These are phyloP conservation scores for Neurospora sp. DNA, from an alignment of 495 filamentous ascomycete genomes.

Conservation along the genomic window DNA sequence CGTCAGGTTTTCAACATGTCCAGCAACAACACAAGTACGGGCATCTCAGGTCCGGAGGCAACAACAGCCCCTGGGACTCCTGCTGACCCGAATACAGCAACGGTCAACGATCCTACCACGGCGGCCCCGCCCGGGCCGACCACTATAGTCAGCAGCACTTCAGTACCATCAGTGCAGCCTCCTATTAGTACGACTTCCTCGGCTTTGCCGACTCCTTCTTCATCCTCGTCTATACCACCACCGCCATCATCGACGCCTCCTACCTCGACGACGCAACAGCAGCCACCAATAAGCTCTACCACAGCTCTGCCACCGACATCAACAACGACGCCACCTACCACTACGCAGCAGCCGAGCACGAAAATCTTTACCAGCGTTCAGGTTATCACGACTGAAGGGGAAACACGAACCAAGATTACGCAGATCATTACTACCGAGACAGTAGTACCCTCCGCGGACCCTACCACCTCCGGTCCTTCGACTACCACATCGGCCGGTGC, in stretches of 20 bases:
- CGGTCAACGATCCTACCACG: conserved; percentile 12
- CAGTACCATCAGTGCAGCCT: conserved; percentile 1
- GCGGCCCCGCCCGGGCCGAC: conserved; percentile 2
- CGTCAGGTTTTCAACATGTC: conserved; percentile 37
- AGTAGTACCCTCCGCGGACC: background rate
- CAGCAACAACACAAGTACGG: conserved; percentile 31
- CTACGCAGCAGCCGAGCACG: conserved; percentile 1
- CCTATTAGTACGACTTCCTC: background rate
- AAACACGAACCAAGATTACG: conserved; percentile 14
- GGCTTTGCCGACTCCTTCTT: background rate
- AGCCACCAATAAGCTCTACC: conserved; percentile 16
- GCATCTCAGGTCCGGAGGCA: conserved; percentile 1
- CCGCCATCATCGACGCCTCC: conserved; percentile 3
- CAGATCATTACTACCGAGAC: conserved; percentile 17
- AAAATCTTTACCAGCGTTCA: background rate
- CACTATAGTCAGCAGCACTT: background rate
- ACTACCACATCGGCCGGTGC: conserved; percentile 17
- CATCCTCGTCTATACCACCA: conserved; percentile 6
- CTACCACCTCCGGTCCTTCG: conserved; percentile 9
- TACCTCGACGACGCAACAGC: conserved; percentile 2
- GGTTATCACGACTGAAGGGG: conserved; percentile 9
- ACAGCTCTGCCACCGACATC: conserved; percentile 17
- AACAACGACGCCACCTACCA: conserved; percentile 14
- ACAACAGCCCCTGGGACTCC: conserved; percentile 16
- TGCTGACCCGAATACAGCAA: conserved; percentile 16